Conservation (phyloP, 306 rosid species). For the Sphenostylis stenocarpa region DNA sequence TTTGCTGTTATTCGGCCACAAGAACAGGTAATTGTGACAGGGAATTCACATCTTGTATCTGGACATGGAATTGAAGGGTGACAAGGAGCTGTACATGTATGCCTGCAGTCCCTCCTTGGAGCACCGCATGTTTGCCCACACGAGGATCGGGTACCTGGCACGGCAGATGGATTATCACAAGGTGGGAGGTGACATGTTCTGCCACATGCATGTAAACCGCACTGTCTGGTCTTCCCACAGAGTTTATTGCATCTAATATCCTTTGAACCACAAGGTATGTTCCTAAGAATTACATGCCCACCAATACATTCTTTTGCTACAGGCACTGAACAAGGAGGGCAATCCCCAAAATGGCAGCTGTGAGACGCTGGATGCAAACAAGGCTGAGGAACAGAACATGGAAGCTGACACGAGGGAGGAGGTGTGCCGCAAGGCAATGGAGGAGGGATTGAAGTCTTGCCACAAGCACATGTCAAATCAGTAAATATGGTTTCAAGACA, state of each 20-base stretch:
- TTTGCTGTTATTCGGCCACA: constrained; percentile 68
- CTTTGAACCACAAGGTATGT: constrained; percentile 88
- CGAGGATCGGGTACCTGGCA: constrained; percentile 51
- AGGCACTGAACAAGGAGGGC: constrained; percentile 85
- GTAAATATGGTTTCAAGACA: constrained; percentile 87
- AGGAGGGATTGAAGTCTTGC: constrained; percentile 83
- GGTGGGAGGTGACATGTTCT: constrained; percentile 76
- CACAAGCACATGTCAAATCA: constrained; percentile 84
- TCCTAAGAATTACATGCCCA: constrained; percentile 84
- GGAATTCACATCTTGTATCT: constrained; percentile 58
- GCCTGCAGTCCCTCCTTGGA: constrained; percentile 86
- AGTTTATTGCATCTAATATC: constrained; percentile 85
- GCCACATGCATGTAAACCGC: constrained; percentile 90
- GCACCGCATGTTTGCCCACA: constrained; percentile 96
- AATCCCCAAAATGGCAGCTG: constrained; percentile 92
- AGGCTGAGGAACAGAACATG: constrained; percentile 81
- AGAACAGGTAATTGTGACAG: constrained; percentile 73
- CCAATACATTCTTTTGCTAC: constrained; percentile 88
- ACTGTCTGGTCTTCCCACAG: constrained; percentile 89
- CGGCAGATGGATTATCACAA: constrained; percentile 51
- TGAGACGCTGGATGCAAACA: constrained; percentile 90
- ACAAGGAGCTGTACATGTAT: constrained; percentile 74
- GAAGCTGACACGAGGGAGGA: constrained; percentile 77
- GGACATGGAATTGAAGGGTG: constrained; percentile 84
- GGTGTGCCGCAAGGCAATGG: constrained; percentile 88